phyloP scores from a whole-genome alignment of 1,284 basidiomycete genomes.

The Austropuccinia psidii region DNA sequence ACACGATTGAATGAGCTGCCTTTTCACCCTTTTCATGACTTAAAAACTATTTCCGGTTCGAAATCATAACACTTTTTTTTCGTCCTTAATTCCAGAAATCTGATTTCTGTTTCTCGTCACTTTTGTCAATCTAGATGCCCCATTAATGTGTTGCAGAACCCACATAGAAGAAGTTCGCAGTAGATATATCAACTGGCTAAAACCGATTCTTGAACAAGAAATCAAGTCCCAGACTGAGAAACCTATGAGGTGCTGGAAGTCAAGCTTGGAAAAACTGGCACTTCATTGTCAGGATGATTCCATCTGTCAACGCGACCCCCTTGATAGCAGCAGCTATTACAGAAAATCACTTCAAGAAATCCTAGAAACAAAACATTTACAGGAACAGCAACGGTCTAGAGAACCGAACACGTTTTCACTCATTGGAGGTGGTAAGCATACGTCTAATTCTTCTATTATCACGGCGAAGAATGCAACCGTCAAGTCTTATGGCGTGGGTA shows the following conservation, averaged over 20 bases:
- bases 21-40: neutral
- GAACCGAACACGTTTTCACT: constrained; percentile 19
- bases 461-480: neutral
- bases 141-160: neutral
- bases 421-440: constrained; percentile 11
- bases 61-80: neutral
- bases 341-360: neutral
- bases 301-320: neutral
- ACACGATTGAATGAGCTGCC: neutral
- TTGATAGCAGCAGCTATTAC: constrained; percentile 16
- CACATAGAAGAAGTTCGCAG: neutral
- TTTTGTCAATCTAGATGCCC: constrained; percentile 3
- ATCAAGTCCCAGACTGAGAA: neutral
- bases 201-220: neutral
- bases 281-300: neutral
- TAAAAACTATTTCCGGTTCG: neutral
- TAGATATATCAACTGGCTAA: constrained; percentile 1
- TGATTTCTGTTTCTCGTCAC: neutral
- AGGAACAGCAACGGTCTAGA: neutral
- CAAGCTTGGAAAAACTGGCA: neutral
- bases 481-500: neutral
- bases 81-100: neutral
- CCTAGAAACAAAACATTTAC: neutral
- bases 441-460: neutral
- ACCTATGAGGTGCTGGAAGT: neutral